Conservation (phyloP, 202 grass and related monocot genomes). For the Musa balbisiana region DNA sequence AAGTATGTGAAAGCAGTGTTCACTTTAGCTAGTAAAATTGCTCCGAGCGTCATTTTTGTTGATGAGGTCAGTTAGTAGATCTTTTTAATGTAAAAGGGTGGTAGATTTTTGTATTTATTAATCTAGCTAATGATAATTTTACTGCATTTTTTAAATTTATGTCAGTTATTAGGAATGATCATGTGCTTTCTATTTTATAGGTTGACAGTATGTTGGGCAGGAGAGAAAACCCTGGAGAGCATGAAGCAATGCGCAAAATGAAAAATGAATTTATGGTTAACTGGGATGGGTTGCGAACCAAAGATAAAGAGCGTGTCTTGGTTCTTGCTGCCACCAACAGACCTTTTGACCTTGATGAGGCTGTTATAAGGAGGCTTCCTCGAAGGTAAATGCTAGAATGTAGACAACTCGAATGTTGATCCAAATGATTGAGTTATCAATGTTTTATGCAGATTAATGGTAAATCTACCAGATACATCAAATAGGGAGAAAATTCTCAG, state of each 20-base stretch:
- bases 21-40: conserved; percentile 95
- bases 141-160: not conserved
- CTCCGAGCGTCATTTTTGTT: conserved; percentile 96
- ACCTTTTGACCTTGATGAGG: conserved; percentile 98
- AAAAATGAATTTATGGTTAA: conserved; percentile 99
- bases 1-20: conserved; percentile 99
- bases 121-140: not conserved
- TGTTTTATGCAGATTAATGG: conserved; percentile 82
- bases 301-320: conserved; percentile 93
- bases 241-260: conserved; percentile 99
- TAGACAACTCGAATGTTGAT: not conserved
- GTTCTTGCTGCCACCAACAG: conserved; percentile 99
- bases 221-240: conserved; percentile 98
- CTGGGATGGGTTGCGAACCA: conserved; percentile 94
- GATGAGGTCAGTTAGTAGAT: conserved; percentile 63
- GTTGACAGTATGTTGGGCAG: conserved; percentile 99
- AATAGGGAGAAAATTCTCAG: conserved; percentile 97
- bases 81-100: not conserved
- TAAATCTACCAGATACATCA: conserved; percentile 86
- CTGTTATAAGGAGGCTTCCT: conserved; percentile 96
- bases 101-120: conserved; percentile 19
- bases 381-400: conserved; percentile 44
- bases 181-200: conserved; percentile 25
- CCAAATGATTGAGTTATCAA: conserved; percentile 20
- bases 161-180: not conserved